Conservation (phyloP, 2,329 filamentous ascomycete genomes). For the Penicillium corylophilum region DNA sequence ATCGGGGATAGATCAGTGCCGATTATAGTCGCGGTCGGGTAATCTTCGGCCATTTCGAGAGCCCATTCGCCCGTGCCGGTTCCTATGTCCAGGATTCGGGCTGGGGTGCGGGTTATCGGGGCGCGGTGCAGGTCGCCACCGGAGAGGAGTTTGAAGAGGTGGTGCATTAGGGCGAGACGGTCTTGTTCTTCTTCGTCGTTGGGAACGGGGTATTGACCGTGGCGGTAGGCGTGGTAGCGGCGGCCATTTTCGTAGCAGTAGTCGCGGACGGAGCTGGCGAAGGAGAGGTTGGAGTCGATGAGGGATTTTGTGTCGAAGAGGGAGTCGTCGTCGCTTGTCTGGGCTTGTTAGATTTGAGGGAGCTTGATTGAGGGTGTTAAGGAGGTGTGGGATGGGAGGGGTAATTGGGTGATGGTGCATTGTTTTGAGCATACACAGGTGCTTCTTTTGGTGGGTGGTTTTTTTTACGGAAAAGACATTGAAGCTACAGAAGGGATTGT, state of each 20-base stretch:
- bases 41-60: conserved; percentile 46
- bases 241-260: conserved; percentile 45
- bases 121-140: conserved; percentile 41
- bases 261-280: conserved; percentile 40
- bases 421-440: background rate
- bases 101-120: conserved; percentile 29
- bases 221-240: conserved; percentile 45
- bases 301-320: conserved; percentile 33
- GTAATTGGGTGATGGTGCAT: background rate
- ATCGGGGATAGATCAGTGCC: conserved; percentile 39
- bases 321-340: conserved; percentile 39
- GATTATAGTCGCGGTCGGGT: conserved; percentile 36
- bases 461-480: background rate
- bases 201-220: conserved; percentile 43
- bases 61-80: conserved; percentile 37
- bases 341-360: background rate
- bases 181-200: conserved; percentile 49
- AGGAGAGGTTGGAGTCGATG: conserved; percentile 42
- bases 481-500: background rate
- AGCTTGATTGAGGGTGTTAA: background rate
- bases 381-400: background rate
- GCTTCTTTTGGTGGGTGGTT: background rate
- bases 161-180: conserved; percentile 42
- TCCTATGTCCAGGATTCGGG: conserved; percentile 34
- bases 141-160: conserved; percentile 37